These are phyloP conservation scores for Talaromyces sp. DNA, from an alignment of 2,329 filamentous ascomycete genomes.

Conservation along the genomic window DNA sequence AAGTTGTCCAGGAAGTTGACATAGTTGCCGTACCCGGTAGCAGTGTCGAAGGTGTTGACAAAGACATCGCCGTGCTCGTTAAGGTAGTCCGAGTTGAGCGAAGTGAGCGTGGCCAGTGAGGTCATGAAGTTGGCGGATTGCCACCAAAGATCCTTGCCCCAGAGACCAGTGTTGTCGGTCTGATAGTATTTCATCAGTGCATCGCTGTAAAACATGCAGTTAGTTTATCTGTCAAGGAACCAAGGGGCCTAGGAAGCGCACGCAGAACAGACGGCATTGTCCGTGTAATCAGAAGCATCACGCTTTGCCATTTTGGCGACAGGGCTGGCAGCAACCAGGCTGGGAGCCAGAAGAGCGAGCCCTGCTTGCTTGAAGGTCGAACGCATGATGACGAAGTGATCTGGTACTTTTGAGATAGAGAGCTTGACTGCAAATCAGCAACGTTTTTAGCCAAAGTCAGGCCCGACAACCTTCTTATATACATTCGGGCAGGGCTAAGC, in stretches of 20 bases:
- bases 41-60: slow-evolving; percentile 1
- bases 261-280: slow-evolving; percentile 8
- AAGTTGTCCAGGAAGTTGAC: slow-evolving; percentile 6
- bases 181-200: slow-evolving; percentile 6
- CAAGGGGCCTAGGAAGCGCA: not conserved
- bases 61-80: slow-evolving; percentile 7
- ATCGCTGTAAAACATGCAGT: not conserved
- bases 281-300: slow-evolving; percentile 6
- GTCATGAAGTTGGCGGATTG: slow-evolving; percentile 10
- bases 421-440: not conserved
- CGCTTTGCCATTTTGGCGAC: slow-evolving; percentile 6
- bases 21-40: slow-evolving; percentile 7
- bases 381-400: not conserved
- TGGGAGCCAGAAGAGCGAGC: slow-evolving; percentile 4
- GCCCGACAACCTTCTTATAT: not conserved
- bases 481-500: not conserved
- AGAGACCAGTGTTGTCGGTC: slow-evolving; percentile 1
- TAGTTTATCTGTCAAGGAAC: not conserved
- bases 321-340: slow-evolving; percentile 4
- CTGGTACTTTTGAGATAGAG: not conserved
- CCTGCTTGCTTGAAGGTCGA: slow-evolving; percentile 3
- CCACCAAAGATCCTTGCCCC: slow-evolving; percentile 9
- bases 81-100: slow-evolving; percentile 7
- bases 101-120: slow-evolving; percentile 4
- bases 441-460: not conserved